Evolutionary conservation across 2,329 filamentous ascomycete species (phyloP).

Genomic region (Pseudonectria foliicola): DNA sequence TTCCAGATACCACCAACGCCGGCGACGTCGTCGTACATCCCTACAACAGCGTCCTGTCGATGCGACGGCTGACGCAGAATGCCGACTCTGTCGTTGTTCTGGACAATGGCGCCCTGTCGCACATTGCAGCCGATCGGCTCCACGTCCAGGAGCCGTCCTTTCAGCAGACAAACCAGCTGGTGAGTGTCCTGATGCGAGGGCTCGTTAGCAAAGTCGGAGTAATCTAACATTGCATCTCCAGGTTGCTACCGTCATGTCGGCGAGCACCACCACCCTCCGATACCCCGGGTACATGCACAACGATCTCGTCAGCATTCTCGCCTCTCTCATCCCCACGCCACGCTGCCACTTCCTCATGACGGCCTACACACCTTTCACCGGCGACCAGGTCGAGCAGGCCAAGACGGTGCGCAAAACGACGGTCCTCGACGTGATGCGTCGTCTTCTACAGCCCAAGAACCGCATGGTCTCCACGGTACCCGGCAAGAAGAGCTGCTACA

Average conservation of each 20-base stretch:
- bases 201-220: no score
- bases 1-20: conserved; percentile 82
- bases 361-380: conserved; percentile 95
- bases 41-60: conserved; percentile 91
- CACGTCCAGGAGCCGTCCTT: conserved; percentile 95
- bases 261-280: conserved; percentile 88
- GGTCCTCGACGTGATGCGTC: conserved; percentile 93
- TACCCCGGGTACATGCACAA: conserved; percentile 99
- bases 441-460: conserved; percentile 94
- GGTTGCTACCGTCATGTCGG: conserved; percentile 96
- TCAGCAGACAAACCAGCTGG: conserved; percentile 94
- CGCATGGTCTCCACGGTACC: conserved; percentile 97
- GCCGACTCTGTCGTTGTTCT: conserved; percentile 96
- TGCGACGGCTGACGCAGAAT: conserved; percentile 88
- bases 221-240: conserved; percentile 23
- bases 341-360: conserved; percentile 98
- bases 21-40: conserved; percentile 94
- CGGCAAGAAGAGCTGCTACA: conserved; percentile 97
- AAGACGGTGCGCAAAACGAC: conserved; percentile 98
- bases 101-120: conserved; percentile 87
- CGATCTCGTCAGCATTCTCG: conserved; percentile 93
- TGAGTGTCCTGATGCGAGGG: conserved; percentile 27
- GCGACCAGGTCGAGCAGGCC: conserved; percentile 90
- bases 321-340: conserved; percentile 90
- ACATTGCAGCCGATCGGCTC: conserved; percentile 88